phyloP scores from a whole-genome alignment of 2,329 filamentous ascomycete genomes.

The Thermoascus crustaceus region DNA sequence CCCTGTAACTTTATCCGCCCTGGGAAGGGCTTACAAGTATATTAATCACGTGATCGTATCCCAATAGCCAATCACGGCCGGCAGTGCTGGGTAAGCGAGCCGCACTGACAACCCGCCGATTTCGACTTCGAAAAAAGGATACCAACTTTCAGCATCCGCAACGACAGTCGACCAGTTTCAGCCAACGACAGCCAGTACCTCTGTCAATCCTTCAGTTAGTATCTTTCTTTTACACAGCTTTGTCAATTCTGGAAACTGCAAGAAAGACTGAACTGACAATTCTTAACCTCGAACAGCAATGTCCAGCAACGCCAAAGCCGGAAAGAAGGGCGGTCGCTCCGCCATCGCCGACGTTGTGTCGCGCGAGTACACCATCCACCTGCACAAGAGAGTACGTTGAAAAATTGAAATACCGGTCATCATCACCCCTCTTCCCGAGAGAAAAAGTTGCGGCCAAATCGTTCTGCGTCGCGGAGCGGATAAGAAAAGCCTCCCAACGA shows the following conservation, averaged over 20 bases:
- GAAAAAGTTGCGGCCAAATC: background rate
- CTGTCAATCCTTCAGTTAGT: constrained; percentile 30
- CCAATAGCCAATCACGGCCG: constrained; percentile 19
- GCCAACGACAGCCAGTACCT: constrained; percentile 30
- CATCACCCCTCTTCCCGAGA: background rate
- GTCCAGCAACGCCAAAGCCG: constrained; percentile 56
- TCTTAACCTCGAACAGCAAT: constrained; percentile 43
- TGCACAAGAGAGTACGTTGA: constrained; percentile 94
- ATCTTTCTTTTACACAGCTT: constrained; percentile 2
- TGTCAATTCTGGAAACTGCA: constrained; percentile 14
- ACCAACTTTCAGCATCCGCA: constrained; percentile 16
- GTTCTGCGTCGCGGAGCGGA: constrained; percentile 1
- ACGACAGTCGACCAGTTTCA: constrained; percentile 28
- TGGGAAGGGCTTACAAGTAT: no score
- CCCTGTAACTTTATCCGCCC: no score
- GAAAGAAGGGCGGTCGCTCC: constrained; percentile 69
- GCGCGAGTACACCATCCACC: constrained; percentile 99
- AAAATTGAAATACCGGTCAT: constrained; percentile 3
- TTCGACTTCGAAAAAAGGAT: constrained; percentile 23
- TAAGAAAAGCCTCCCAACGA: no score
- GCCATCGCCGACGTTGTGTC: constrained; percentile 98
- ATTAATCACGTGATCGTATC: background rate
- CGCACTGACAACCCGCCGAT: constrained; percentile 21
- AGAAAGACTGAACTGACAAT: constrained; percentile 14
- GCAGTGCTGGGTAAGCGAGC: constrained; percentile 25